These are phyloP conservation scores for Backusella luteola DNA, from an alignment of 192 early-diverging fungal species.

Conservation along the genomic window DNA sequence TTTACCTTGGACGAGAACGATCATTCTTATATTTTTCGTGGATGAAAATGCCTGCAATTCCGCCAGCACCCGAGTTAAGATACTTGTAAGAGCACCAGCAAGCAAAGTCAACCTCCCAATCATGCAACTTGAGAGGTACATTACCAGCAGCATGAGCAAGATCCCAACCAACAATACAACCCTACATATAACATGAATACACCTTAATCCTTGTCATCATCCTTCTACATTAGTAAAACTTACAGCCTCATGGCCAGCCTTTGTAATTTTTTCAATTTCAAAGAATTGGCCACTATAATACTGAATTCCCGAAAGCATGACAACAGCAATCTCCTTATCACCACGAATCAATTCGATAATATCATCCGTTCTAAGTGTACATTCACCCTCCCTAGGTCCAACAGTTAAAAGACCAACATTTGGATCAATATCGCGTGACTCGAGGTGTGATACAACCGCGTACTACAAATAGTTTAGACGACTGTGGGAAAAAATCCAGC, in stretches of 20 bases:
- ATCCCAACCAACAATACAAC: conserved; percentile 92
- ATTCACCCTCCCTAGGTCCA: conserved; percentile 71
- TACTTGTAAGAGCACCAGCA: conserved; percentile 99
- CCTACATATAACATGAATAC: conserved; percentile 40
- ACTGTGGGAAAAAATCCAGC: neutral
- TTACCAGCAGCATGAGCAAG: conserved; percentile 96
- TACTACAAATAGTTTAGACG: conserved; percentile 48
- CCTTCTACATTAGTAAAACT: neutral
- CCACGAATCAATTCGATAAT: conserved; percentile 73
- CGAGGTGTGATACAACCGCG: conserved; percentile 86
- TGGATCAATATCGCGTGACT: conserved; percentile 78
- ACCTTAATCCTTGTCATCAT: neutral
- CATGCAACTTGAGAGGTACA: conserved; percentile 82
- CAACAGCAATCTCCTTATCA: conserved; percentile 79
- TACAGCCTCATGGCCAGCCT: conserved; percentile 75
- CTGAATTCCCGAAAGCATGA: conserved; percentile 89
- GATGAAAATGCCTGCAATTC: conserved; percentile 90
- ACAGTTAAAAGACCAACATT: conserved; percentile 69
- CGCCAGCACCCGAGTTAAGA: conserved; percentile 95
- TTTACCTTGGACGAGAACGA: conserved; percentile 54
- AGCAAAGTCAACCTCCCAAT: conserved; percentile 98
- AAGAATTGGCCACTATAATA: conserved; percentile 94
- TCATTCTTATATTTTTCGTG: conserved; percentile 77
- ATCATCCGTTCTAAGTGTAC: conserved; percentile 71
- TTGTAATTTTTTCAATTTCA: conserved; percentile 83